Base-by-base conservation (phyloP, 306 rosid genomes). In the Prunus mume region DNA sequence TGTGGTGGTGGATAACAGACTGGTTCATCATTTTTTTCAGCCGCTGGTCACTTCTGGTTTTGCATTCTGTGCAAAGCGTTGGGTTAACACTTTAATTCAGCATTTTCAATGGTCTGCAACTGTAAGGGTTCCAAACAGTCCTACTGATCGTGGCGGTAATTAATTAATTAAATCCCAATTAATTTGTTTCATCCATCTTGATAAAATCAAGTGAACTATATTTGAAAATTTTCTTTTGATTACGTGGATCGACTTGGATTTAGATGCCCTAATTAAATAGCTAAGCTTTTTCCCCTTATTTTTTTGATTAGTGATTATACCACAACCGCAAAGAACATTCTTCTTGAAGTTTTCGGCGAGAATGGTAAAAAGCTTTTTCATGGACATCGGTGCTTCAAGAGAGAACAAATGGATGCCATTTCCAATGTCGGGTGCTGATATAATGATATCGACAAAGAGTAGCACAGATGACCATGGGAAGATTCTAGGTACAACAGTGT, bases 41-140 rank as follows among this genome's bases (percentile, higher is more conserved):
- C 54, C 18, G 0, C 54, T 49, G 54, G 52, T 49, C 1, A 12
- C 15, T 3, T 78, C 87, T 27, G 87, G 86, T 69, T 82, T 83
- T 69, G 88, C 83, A 54, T 90, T 86, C 68, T 49, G 92, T 25
- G 89, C 96, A 56, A 64, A 76, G 3, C 92, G 90, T 34, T 90
- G 95, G 95, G 24, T 90, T 72, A 58, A 62, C 76, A 55, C 78
- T 12, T 9, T 87, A 19, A 27, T 75, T 75, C 77, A 73, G 12
- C 82, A 87, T 8, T 58, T 20, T 75, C 89, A 80, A 34, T 76
- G 71, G 75, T 68, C 13, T 18, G 64, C 8, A 34, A 34, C 41
- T 34, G 41, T 34, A 34, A 34, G 41, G 41, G 41, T 6, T 34
- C 41, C 41, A 34, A 34, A 34, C 41, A 34, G 41, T 34, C 41